These are phyloP conservation scores for Lepidium aucheri DNA, from an alignment of 345 rosid genomes.

Conservation along the genomic window DNA sequence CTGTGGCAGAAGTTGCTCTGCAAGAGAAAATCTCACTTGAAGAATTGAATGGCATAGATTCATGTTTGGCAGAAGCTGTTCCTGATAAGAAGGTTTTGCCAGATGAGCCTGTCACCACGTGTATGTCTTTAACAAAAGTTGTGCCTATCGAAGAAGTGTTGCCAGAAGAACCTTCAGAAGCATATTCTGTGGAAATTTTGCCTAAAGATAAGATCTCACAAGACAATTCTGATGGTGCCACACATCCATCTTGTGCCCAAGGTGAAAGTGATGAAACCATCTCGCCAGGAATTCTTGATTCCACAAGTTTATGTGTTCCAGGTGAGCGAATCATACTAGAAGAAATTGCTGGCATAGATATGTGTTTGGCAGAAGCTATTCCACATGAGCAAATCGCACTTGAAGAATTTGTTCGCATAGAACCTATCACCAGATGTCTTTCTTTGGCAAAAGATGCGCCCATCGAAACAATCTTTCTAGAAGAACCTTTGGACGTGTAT, in stretches of 20 bases:
- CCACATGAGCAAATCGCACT: not conserved
- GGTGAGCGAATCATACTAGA: not conserved
- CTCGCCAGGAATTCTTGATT: conserved; percentile 7
- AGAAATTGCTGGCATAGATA: conserved; percentile 12
- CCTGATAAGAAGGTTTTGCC: no score
- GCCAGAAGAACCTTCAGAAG: conserved; percentile 1
- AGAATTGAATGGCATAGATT: not conserved
- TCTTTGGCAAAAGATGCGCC: not conserved
- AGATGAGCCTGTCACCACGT: not conserved
- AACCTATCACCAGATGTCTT: conserved; percentile 1
- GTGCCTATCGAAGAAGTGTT: not conserved
- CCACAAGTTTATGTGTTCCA: not conserved
- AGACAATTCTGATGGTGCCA: conserved; percentile 5
- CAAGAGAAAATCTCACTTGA: not conserved
- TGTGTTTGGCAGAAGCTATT: conserved; percentile 5
- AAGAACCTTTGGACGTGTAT: not conserved
- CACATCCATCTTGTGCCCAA: conserved; percentile 2
- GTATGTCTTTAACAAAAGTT: not conserved
- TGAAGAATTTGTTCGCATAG: conserved; percentile 14
- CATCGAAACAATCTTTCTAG: not conserved
- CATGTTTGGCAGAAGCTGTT: no score
- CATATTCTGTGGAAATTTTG: not conserved
- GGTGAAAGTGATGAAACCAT: not conserved
- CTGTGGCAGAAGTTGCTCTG: not conserved
- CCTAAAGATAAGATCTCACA: not conserved